Conservation (phyloP, 768 basidiomycete genomes). For the Royoungia palumana region DNA sequence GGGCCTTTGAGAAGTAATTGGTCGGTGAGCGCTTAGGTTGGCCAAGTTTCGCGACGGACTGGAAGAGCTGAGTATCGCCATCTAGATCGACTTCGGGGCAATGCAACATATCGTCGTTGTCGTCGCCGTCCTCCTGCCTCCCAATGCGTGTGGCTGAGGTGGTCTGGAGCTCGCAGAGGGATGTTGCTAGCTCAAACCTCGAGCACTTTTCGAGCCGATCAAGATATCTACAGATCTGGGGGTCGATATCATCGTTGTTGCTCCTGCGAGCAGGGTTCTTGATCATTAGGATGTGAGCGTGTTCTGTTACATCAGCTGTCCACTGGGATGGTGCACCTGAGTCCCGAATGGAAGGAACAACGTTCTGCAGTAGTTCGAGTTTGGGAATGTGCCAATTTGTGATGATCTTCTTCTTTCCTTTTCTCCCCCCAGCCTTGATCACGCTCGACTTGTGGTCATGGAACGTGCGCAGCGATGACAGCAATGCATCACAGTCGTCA, state of each 20-base stretch:
- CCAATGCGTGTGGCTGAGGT: too few species aligned
- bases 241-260: neutral
- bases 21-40: neutral
- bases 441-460: conserved; percentile 10
- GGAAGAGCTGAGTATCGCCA: neutral
- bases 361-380: conserved; percentile 10
- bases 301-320: conserved; percentile 36
- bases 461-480: conserved; percentile 6
- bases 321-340: conserved; percentile 33
- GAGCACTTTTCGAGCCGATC: neutral
- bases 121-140: too few species aligned
- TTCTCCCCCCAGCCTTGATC: conserved; percentile 6
- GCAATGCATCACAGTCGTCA: conserved; percentile 5
- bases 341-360: conserved; percentile 15
- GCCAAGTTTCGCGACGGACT: neutral
- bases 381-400: conserved; percentile 26
- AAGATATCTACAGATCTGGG: neutral
- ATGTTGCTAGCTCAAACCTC: neutral
- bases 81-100: neutral
- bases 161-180: neutral
- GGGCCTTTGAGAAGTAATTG: neutral
- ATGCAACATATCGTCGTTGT: too few species aligned
- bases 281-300: conserved; percentile 31
- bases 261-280: conserved; percentile 18
- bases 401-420: neutral